phyloP scores from a whole-genome alignment of 192 early-diverging fungal genomes.

The Backusella macrospora region DNA sequence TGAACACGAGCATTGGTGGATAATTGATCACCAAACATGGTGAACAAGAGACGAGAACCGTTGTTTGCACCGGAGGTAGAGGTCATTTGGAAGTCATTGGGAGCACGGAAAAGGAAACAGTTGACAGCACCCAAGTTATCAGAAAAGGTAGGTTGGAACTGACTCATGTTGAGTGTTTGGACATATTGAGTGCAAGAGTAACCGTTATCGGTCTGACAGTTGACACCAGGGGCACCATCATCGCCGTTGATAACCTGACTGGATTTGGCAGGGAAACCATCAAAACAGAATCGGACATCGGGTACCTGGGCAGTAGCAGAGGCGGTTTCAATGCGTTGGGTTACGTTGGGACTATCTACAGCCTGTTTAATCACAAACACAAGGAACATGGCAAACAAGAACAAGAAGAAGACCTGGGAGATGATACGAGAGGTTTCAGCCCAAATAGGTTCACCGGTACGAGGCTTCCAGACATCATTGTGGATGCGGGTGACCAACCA shows the following conservation, averaged over 20 bases:
- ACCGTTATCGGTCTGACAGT: constrained; percentile 35
- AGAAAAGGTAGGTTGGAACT: constrained; percentile 31
- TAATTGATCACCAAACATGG: constrained; percentile 33
- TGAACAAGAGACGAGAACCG: constrained; percentile 37
- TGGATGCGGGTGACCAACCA: constrained; percentile 36
- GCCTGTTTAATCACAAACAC: constrained; percentile 38
- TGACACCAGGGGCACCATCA: constrained; percentile 25
- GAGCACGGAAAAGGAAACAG: constrained; percentile 38
- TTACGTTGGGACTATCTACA: constrained; percentile 37
- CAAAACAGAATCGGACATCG: constrained; percentile 43
- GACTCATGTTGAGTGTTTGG: constrained; percentile 26
- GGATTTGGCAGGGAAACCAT: constrained; percentile 28
- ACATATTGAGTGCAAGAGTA: constrained; percentile 30
- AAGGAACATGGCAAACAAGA: constrained; percentile 37
- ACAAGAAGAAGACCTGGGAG: constrained; percentile 37
- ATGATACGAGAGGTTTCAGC: constrained; percentile 41
- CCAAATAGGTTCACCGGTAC: constrained; percentile 42
- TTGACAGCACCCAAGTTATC: constrained; percentile 32
- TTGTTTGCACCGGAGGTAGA: constrained; percentile 38
- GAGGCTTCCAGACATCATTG: constrained; percentile 39
- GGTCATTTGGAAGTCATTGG: constrained; percentile 31
- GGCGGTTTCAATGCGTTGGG: constrained; percentile 28
- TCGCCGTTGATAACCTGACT: not conserved
- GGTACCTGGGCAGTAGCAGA: constrained; percentile 30
- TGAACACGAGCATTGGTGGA: constrained; percentile 33